Evolutionary conservation across 805 yeast species (phyloP).

Genomic region (Saccharomycopsis sp.): DNA sequence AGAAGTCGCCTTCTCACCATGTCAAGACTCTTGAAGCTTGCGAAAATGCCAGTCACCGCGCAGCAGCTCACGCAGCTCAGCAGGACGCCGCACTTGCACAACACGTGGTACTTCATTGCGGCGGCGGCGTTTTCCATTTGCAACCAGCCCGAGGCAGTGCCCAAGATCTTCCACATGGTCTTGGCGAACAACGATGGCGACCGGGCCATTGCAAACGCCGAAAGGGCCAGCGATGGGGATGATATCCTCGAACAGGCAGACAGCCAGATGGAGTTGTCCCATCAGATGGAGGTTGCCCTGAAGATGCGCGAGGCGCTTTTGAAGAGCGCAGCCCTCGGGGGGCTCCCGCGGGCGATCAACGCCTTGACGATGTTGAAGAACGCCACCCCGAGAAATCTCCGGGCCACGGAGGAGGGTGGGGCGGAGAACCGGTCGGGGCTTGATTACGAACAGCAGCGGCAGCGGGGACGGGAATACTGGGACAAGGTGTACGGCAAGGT

Average conservation of each 20-base stretch:
- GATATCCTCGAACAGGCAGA: too few species aligned
- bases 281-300: conserved; percentile 32
- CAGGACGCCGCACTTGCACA: conserved; percentile 43
- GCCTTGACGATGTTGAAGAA: conserved; percentile 55
- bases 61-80: conserved; percentile 47
- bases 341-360: conserved; percentile 80
- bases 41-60: conserved; percentile 43
- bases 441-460: conserved; percentile 21
- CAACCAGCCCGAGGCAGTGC: conserved; percentile 75
- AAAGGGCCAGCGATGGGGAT: conserved; percentile 18
- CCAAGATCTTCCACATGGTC: conserved; percentile 65
- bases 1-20: too few species aligned
- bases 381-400: conserved; percentile 49
- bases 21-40: too few species aligned
- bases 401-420: conserved; percentile 25
- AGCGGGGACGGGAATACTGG: conserved; percentile 62
- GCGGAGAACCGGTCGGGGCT: conserved; percentile 25
- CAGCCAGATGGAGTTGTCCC: conserved; percentile 10
- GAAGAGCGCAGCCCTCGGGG: conserved; percentile 71
- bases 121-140: conserved; percentile 76
- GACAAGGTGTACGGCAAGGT: conserved; percentile 68
- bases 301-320: conserved; percentile 69
- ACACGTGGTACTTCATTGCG: conserved; percentile 70
- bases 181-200: conserved; percentile 22
- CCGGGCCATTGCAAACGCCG: conserved; percentile 15